phyloP scores from a whole-genome alignment of 306 rosid species.

The Bauhinia variegata region DNA sequence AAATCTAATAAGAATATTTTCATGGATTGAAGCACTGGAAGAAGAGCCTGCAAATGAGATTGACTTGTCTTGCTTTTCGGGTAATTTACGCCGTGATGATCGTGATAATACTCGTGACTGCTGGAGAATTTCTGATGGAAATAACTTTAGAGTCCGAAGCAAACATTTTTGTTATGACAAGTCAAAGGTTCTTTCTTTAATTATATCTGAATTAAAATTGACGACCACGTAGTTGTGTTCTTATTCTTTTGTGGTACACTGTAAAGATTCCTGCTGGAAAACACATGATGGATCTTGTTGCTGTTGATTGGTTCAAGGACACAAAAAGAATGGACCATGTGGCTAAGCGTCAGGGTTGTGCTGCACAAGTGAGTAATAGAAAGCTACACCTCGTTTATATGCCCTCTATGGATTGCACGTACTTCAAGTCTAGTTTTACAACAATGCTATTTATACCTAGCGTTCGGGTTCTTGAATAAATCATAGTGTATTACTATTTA shows the following conservation, averaged over 20 bases:
- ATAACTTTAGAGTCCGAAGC: slow-evolving; percentile 95
- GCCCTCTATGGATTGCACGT: background rate
- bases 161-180: slow-evolving; percentile 83
- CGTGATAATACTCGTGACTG: slow-evolving; percentile 91
- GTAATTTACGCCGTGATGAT: slow-evolving; percentile 74
- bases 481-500: background rate
- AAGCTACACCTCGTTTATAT: background rate
- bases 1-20: slow-evolving; percentile 46
- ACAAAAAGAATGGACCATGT: slow-evolving; percentile 97
- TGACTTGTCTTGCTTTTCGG: slow-evolving; percentile 88
- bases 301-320: slow-evolving; percentile 99
- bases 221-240: slow-evolving; percentile 35
- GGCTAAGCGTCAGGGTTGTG: slow-evolving; percentile 91
- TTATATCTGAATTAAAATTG: slow-evolving; percentile 17
- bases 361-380: slow-evolving; percentile 76
- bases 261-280: slow-evolving; percentile 91
- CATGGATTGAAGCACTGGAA: slow-evolving; percentile 61
- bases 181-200: slow-evolving; percentile 67
- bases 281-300: slow-evolving; percentile 92
- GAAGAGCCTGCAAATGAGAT: slow-evolving; percentile 79
- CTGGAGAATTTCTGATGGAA: slow-evolving; percentile 95
- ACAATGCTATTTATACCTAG: background rate
- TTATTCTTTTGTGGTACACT: slow-evolving; percentile 41
- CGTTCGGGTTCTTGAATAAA: background rate
- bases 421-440: background rate